Base-by-base conservation (phyloP, 345 rosid species). In the Mallotus nudiflorus region DNA sequence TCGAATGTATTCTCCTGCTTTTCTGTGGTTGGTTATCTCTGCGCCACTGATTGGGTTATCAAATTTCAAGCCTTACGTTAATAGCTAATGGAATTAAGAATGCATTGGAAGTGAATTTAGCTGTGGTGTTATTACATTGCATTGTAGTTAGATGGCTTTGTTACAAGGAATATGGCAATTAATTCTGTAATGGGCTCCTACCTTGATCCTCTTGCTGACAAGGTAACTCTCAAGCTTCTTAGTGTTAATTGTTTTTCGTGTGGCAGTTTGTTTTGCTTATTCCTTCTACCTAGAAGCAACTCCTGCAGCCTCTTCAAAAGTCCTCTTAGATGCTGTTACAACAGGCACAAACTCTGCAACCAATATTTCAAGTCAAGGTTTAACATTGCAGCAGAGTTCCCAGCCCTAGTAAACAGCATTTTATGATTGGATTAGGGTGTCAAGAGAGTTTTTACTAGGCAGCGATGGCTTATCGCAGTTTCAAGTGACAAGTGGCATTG, bases 191-290 rank as follows among this genome's bases (percentile, higher is more conserved):
- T 90, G 80, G 99, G 99, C 60, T 92, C 99, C 1, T 90, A 95
- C 83, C 96, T 95, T 72, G 97, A 95, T 80, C 99, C 99, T 57
- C 90, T 95, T 71, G 99, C 96, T 37, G 99, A 95, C 82, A 95
- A 95, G 95, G 99, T 92, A 65, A 71, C 9, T 37, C 49, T n/a
- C 20, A 10, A 33, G 58, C 16, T 19, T 49, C 24, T 69, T 35
- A 10, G 14, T 60, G 49, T 55, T 13, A 20, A 70, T 46, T 27
- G 35, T n/a, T n/a, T 3, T 3, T 42, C 11, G 2, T 42, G 11
- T 37, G 14, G 53, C 53, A 18, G 31, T 22, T 14, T 16, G 24
- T 24, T n/a, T 16, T 22, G 25, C 29, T 69, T 7, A 28, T 54
- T 64, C 20, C 53, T 55, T 28, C 2, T 52, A 60, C 62, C 66